phyloP scores from a whole-genome alignment of 768 basidiomycete species.

The Auriculariales sp. region DNA sequence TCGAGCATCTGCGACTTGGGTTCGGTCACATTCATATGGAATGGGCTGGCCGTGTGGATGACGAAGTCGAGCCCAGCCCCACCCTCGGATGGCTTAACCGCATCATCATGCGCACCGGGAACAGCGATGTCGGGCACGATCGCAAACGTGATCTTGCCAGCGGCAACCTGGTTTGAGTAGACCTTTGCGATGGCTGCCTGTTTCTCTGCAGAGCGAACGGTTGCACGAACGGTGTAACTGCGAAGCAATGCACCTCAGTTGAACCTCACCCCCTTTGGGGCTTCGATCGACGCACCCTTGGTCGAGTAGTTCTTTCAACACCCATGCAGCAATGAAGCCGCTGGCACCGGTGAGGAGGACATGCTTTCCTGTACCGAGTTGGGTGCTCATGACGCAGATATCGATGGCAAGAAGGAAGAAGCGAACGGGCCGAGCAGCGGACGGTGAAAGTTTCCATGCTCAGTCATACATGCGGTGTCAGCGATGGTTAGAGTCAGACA shows the following conservation, averaged over 20 bases:
- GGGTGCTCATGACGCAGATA: too few species aligned
- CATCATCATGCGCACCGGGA: slow-evolving; percentile 31
- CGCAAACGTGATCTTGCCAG: slow-evolving; percentile 46
- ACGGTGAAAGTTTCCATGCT: too few species aligned
- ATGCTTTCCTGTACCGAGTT: neutral
- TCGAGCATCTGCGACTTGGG: slow-evolving; percentile 6
- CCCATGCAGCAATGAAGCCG: neutral
- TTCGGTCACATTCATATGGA: slow-evolving; percentile 13
- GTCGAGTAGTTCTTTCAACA: neutral
- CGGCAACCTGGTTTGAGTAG: slow-evolving; percentile 9
- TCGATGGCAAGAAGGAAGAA: too few species aligned
- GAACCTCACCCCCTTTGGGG: too few species aligned
- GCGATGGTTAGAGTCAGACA: too few species aligned
- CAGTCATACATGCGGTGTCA: too few species aligned
- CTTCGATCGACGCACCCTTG: slow-evolving; percentile 1
- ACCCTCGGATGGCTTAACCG: slow-evolving; percentile 22
- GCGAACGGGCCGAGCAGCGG: too few species aligned
- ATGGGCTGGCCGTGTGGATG: slow-evolving; percentile 29
- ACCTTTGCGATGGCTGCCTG: neutral
- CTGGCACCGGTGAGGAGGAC: slow-evolving; percentile 2
- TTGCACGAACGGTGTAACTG: too few species aligned
- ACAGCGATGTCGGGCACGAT: slow-evolving; percentile 54
- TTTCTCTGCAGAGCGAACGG: neutral
- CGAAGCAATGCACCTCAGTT: too few species aligned
- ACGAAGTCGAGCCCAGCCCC: slow-evolving; percentile 38